Evolutionary conservation across 73 alveolate species (phyloP).

Genomic region (Paramecium primaurelia): DNA sequence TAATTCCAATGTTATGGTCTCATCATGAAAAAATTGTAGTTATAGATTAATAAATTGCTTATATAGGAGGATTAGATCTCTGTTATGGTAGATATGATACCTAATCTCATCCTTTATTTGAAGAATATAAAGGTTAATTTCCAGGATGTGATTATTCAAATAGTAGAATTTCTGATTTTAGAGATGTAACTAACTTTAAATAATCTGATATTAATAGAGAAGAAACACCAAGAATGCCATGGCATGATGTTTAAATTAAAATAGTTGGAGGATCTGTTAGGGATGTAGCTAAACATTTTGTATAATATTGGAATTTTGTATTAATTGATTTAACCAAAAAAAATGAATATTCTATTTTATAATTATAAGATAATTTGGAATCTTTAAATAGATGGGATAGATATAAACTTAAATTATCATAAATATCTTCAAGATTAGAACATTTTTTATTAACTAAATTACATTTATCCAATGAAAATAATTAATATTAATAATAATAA

Average conservation of each 20-base stretch:
- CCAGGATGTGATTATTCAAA: constrained; percentile 90
- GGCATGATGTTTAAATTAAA: constrained; percentile 87
- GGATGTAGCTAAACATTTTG: constrained; percentile 91
- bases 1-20: constrained; percentile 79
- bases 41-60: constrained; percentile 82
- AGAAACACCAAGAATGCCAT: constrained; percentile 81
- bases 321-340: constrained; percentile 77
- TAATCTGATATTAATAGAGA: constrained; percentile 67
- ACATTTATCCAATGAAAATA: not conserved
- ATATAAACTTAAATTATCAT: not conserved
- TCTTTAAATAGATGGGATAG: not conserved
- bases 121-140: constrained; percentile 62
- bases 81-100: constrained; percentile 93
- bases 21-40: constrained; percentile 94
- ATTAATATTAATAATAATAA: not conserved
- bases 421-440: not conserved
- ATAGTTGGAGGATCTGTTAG: constrained; percentile 86
- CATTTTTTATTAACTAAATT: not conserved
- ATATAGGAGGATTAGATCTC: constrained; percentile 92
- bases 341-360: not conserved
- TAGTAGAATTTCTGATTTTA: constrained; percentile 78
- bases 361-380: not conserved
- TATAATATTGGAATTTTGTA: constrained; percentile 90
- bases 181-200: constrained; percentile 67
- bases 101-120: constrained; percentile 79